phyloP scores from a whole-genome alignment of 352 stramenopile genomes.

The Blastocystis sp. region DNA sequence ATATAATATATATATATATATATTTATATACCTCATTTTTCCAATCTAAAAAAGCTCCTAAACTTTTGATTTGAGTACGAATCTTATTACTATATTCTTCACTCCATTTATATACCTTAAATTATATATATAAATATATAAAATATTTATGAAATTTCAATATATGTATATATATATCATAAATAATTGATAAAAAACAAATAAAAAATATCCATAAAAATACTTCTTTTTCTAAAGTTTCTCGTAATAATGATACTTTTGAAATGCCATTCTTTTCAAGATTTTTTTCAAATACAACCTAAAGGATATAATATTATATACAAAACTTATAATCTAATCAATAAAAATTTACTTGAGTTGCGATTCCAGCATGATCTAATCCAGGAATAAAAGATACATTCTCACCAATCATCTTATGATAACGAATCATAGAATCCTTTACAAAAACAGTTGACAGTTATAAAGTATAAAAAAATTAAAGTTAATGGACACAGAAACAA shows the following conservation, averaged over 20 bases:
- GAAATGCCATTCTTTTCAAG: slow-evolving; percentile 55
- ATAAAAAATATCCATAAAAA: slow-evolving; percentile 67
- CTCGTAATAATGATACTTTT: too few species aligned
- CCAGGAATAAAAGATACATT: slow-evolving; percentile 87
- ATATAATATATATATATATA: background rate
- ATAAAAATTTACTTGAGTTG: slow-evolving; percentile 69
- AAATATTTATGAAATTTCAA: background rate
- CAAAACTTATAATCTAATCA: slow-evolving; percentile 37
- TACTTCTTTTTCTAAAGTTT: slow-evolving; percentile 51
- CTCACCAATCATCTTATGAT: slow-evolving; percentile 87
- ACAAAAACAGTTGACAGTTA: too few species aligned
- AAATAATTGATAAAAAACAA: too few species aligned
- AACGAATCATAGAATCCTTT: slow-evolving; percentile 85
- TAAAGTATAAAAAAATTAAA: too few species aligned
- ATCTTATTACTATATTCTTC: slow-evolving; percentile 66
- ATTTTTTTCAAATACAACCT: slow-evolving; percentile 45
- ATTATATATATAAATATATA: background rate
- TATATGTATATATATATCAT: slow-evolving; percentile 73
- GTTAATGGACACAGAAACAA: too few species aligned
- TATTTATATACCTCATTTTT: slow-evolving; percentile 50
- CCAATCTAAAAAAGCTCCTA: slow-evolving; percentile 61
- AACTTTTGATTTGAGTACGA: slow-evolving; percentile 53
- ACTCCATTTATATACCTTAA: slow-evolving; percentile 89
- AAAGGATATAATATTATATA: slow-evolving; percentile 5
- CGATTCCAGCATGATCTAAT: slow-evolving; percentile 92